Evolutionary conservation across 805 yeast species (phyloP).

Genomic region (Candida adriatica): DNA sequence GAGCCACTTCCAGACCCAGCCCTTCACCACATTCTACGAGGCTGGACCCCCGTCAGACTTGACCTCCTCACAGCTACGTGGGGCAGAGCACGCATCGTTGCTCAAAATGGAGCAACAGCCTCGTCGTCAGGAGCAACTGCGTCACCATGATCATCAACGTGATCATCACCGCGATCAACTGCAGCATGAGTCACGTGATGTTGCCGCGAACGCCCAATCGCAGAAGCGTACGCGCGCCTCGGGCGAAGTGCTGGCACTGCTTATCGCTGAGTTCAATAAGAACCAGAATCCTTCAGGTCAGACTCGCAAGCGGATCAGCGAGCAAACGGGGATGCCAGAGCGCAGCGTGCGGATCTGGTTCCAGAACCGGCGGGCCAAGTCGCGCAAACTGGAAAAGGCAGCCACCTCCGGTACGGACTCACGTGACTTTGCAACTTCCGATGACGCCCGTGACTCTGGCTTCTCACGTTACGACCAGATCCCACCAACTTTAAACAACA

Average conservation of each 20-base stretch:
- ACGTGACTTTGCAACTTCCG: slow-evolving; percentile 11
- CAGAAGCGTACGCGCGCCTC: slow-evolving; percentile 61
- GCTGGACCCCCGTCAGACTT: slow-evolving; percentile 4
- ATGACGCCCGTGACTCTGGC: slow-evolving; percentile 6
- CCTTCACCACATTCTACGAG: slow-evolving; percentile 3
- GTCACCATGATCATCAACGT: not conserved
- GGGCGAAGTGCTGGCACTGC: slow-evolving; percentile 69
- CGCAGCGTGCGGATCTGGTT: slow-evolving; percentile 91
- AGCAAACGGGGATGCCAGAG: slow-evolving; percentile 74
- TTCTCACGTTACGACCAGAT: slow-evolving; percentile 31
- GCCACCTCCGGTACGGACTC: slow-evolving; percentile 20
- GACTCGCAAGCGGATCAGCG: slow-evolving; percentile 61
- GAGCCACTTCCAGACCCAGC: slow-evolving; percentile 1
- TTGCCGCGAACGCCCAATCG: slow-evolving; percentile 1
- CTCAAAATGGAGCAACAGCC: slow-evolving; percentile 4
- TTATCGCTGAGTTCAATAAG: slow-evolving; percentile 60
- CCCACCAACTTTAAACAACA: slow-evolving; percentile 54
- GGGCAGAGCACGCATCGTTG: too few relatives aligned
- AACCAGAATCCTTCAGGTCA: slow-evolving; percentile 76
- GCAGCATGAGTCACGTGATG: slow-evolving; percentile 8
- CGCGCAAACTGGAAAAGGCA: slow-evolving; percentile 56
- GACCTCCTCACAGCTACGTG: slow-evolving; percentile 5
- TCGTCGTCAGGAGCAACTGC: slow-evolving; percentile 1
- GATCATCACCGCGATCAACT: slow-evolving; percentile 4
- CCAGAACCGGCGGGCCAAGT: slow-evolving; percentile 79